These are phyloP conservation scores for Heterobasidion occidentale DNA, from an alignment of 1,284 basidiomycete genomes.

Conservation along the genomic window DNA sequence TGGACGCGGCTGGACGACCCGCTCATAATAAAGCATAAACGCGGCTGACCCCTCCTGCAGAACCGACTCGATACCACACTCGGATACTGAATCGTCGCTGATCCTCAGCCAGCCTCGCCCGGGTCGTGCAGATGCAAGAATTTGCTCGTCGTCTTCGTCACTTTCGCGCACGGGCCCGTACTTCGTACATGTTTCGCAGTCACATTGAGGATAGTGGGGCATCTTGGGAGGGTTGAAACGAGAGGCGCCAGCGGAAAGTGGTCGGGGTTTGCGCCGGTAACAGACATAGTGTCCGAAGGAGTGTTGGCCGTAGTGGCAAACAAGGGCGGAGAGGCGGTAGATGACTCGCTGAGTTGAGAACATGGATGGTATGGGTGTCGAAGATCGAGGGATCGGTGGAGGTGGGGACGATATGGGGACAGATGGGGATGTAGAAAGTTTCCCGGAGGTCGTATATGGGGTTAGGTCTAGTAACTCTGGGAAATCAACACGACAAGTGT, in stretches of 20 bases:
- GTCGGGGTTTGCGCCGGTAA: conserved; percentile 73
- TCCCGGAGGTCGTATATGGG: conserved; percentile 72
- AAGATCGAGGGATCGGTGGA: conserved; percentile 31
- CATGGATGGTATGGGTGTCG: conserved; percentile 34
- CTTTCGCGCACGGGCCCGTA: conserved; percentile 35
- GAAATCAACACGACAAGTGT: conserved; percentile 72
- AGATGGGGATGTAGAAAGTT: conserved; percentile 61
- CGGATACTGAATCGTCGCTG: conserved; percentile 77
- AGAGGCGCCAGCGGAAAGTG: conserved; percentile 20
- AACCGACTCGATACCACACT: conserved; percentile 71
- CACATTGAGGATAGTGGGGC: conserved; percentile 37
- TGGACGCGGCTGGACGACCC: conserved; percentile 32
- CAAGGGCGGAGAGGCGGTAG: conserved; percentile 76
- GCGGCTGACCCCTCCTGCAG: conserved; percentile 64
- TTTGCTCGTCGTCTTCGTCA: conserved; percentile 14
- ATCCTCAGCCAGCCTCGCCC: conserved; percentile 78
- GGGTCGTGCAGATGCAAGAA: conserved; percentile 17
- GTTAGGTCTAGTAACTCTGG: conserved; percentile 84
- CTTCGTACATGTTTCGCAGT: conserved; percentile 32
- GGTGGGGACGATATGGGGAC: conserved; percentile 55
- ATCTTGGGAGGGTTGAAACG: conserved; percentile 40
- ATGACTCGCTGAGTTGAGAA: conserved; percentile 48
- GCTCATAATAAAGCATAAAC: conserved; percentile 92
- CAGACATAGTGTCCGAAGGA: conserved; percentile 90
- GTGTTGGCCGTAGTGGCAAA: conserved; percentile 87